A percentile compares a stretch with the other conserved stretches of the same genome.
phyloP scores from a whole-genome alignment of 78 protist genomes.

The Guillardia theta region DNA sequence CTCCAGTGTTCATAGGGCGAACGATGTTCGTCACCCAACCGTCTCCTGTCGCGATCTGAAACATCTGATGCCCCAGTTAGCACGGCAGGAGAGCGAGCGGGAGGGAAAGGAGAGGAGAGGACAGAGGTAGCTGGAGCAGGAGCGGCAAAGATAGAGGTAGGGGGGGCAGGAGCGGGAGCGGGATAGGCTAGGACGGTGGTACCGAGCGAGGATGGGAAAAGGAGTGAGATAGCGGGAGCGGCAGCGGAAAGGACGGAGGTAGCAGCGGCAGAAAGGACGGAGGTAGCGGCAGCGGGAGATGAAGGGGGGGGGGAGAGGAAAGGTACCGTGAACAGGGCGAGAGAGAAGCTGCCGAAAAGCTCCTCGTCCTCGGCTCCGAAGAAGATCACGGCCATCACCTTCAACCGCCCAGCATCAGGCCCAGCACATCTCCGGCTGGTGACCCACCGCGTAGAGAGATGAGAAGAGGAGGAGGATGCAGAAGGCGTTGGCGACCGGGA shows the following conservation, averaged over 20 bases:
- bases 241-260: not conserved
- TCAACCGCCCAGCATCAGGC: too few relatives aligned
- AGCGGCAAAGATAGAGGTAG: not conserved
- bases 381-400: not conserved
- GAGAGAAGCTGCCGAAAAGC: not conserved
- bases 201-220: not conserved
- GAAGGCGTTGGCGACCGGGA: conserved; percentile 5
- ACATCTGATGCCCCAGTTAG: not conserved
- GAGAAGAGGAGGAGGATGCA: not conserved
- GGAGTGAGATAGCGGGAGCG: not conserved
- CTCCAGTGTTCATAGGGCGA: too few relatives aligned
- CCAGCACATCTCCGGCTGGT: too few relatives aligned
- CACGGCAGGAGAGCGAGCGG: too few relatives aligned
- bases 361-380: not conserved
- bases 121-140: not conserved
- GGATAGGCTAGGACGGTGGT: not conserved
- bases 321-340: not conserved
- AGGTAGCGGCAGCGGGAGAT: not conserved
- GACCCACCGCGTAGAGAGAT: too few relatives aligned
- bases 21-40: not conserved
- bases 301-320: not conserved
- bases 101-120: not conserved
- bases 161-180: not conserved
- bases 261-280: not conserved
- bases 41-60: not conserved